A percentile compares a stretch with the other conserved stretches of the same genome.
Evolutionary conservation across 83 land plant species (phyloP).

Genomic region (Larix sibirica): DNA sequence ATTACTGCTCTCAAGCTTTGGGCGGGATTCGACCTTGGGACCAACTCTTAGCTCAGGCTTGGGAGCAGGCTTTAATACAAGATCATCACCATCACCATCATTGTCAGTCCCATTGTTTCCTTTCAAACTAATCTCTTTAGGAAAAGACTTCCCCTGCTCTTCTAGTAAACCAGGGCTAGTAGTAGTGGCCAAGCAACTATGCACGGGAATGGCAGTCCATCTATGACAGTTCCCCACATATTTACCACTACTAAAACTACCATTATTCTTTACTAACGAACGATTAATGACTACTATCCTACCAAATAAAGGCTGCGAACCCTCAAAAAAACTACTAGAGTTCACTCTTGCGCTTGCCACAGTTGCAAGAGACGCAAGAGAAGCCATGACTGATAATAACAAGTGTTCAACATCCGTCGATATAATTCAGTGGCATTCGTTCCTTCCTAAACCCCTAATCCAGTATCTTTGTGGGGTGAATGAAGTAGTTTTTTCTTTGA

Average conservation of each 20-base stretch:
- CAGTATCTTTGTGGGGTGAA: background rate
- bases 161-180: conserved; percentile 37
- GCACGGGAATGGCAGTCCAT: conserved; percentile 21
- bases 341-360: conserved; percentile 38
- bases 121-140: conserved; percentile 29
- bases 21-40: conserved; percentile 11
- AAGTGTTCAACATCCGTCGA: conserved; percentile 3
- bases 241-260: background rate
- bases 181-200: conserved; percentile 41
- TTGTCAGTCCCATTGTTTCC: background rate
- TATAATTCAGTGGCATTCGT: background rate
- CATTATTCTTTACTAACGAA: background rate
- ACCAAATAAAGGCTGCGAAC: conserved; percentile 8
- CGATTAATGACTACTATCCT: conserved; percentile 15
- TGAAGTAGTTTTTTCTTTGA: background rate
- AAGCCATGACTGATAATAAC: conserved; percentile 32
- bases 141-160: conserved; percentile 35
- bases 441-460: background rate
- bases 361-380: conserved; percentile 59
- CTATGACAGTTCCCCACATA: conserved; percentile 5
- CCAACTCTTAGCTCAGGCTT: conserved; percentile 49
- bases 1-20: conserved; percentile 1
- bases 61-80: conserved; percentile 59
- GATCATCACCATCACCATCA: conserved; percentile 26
- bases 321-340: conserved; percentile 27